Evolutionary conservation across 1,139 yeast species (phyloP), one percentile per base, ranked within the genome.

Genomic region (Eremothecium coryli): DNA sequence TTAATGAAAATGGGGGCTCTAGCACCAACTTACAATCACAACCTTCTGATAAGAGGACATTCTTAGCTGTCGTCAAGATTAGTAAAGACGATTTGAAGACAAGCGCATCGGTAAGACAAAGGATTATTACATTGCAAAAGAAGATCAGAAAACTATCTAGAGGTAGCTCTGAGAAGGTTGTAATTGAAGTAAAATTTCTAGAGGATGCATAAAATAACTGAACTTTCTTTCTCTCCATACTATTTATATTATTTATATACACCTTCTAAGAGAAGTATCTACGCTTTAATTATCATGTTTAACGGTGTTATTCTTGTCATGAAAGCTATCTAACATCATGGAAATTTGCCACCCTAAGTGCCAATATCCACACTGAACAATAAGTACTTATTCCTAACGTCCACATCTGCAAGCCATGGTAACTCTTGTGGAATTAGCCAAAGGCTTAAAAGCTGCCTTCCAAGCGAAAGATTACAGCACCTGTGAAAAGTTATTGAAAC

Each of bases 401-500:
- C n/a, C n/a, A n/a, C n/a, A n/a, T n/a, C n/a, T n/a, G n/a, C n/a
- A n/a, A n/a, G 22, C 10, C 14, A 50, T 51, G 56, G 41, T 49
- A 5, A 49, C 61, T 1, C 39, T 70, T 33, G 65, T 64, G 37
- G 61, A 76, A 42, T 62, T 79, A 33, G 81, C 93, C 1, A 71
- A 73, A 29, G 77, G 82, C 47, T 68, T 86, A 44, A 76, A 82
- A 39, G 61, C 64, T 35, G 68, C 77, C 22, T 88, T 75, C 50
- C 77, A 76, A 23, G 52, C 66, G 12, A 72, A 71, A 36, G 70
- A 84, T 38, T 84, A 77, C 57, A 66, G 54, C 1, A 64, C 69
- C 31, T 82, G 93, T 41, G 71, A 71, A 36, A 60, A 65, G 43
- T 52, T 84, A 22, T 65, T 88, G 35, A 76, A 84, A 1, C 73